These are phyloP conservation scores for Aspergillus avenaceus DNA, from an alignment of 495 filamentous ascomycete genomes.

Conservation along the genomic window DNA sequence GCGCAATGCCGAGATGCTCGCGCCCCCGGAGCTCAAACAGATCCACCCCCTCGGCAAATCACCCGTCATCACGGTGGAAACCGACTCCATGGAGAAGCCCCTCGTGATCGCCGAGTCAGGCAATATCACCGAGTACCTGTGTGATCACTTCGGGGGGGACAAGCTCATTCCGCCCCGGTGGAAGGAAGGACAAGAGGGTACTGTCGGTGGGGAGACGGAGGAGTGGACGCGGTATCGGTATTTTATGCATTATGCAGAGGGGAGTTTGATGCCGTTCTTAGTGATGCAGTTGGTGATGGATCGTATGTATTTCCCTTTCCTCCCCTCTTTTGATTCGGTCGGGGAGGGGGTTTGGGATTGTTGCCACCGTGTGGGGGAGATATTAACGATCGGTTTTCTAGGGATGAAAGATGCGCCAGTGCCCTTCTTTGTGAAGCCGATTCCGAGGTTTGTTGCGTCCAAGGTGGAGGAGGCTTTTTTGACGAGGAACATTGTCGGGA, in stretches of 20 bases:
- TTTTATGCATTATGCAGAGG: conserved; percentile 80
- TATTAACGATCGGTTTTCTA: conserved; percentile 17
- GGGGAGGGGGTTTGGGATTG: background rate
- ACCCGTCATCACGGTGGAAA: conserved; percentile 63
- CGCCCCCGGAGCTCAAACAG: conserved; percentile 67
- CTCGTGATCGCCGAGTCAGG: conserved; percentile 76
- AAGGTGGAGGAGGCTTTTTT: conserved; percentile 59
- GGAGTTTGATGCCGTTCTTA: conserved; percentile 68
- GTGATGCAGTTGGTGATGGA: conserved; percentile 55
- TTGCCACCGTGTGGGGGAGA: background rate
- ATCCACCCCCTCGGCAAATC: conserved; percentile 85
- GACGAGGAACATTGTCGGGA: conserved; percentile 55
- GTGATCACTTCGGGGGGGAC: conserved; percentile 60
- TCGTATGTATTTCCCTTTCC: conserved; percentile 36
- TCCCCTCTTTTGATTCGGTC: background rate
- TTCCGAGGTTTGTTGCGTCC: conserved; percentile 60
- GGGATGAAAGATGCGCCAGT: conserved; percentile 59
- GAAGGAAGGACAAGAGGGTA: conserved; percentile 39
- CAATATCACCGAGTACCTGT: conserved; percentile 74
- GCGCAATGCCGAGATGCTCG: conserved; percentile 55
- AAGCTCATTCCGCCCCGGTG: conserved; percentile 63
- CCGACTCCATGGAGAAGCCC: conserved; percentile 40
- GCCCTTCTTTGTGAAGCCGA: conserved; percentile 82
- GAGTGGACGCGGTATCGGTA: conserved; percentile 73
- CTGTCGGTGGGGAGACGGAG: conserved; percentile 67